Evolutionary conservation across 345 rosid genomes (phyloP).

Genomic region (Lepidium didymum): DNA sequence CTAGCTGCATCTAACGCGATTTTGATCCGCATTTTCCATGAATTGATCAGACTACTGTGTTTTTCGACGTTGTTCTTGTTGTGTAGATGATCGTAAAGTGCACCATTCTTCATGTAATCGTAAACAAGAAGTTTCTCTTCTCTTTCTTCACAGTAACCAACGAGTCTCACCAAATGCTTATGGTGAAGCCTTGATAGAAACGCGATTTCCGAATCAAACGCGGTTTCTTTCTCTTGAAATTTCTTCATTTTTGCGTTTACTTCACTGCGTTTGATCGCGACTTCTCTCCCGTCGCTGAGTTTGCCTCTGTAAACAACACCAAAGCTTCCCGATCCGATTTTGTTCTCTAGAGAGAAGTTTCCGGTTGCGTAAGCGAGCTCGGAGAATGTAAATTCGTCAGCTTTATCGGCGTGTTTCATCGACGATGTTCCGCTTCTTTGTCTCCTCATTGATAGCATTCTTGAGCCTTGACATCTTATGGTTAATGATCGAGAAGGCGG

Average conservation of each 20-base stretch:
- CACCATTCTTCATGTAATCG: conserved; percentile 87
- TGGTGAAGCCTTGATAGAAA: conserved; percentile 87
- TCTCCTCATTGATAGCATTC: conserved; percentile 55
- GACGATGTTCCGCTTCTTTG: conserved; percentile 93
- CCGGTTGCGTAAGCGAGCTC: conserved; percentile 79
- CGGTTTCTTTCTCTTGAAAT: conserved; percentile 83
- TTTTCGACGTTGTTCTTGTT: conserved; percentile 49
- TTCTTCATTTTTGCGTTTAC: conserved; percentile 55
- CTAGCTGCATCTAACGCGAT: conserved; percentile 78
- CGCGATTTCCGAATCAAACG: conserved; percentile 78
- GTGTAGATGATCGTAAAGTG: conserved; percentile 76
- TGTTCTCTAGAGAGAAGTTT: conserved; percentile 65
- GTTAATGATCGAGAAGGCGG: conserved; percentile 60
- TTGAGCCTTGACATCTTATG: conserved; percentile 69
- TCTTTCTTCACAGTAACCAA: conserved; percentile 77
- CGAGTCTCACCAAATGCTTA: conserved; percentile 79
- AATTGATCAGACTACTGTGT: conserved; percentile 56
- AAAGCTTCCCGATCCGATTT: conserved; percentile 84
- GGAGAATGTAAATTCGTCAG: conserved; percentile 61
- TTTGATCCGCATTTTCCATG: conserved; percentile 84
- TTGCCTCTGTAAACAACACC: conserved; percentile 82
- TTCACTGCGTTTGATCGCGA: conserved; percentile 88
- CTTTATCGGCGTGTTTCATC: conserved; percentile 60
- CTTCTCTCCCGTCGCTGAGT: conserved; percentile 66
- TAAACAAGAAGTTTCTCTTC: conserved; percentile 85